Percentiles rank a stretch among this genome's conserved stretches.
Evolutionary conservation across 306 rosid genomes (phyloP).

Genomic region (Alnus rubra): DNA sequence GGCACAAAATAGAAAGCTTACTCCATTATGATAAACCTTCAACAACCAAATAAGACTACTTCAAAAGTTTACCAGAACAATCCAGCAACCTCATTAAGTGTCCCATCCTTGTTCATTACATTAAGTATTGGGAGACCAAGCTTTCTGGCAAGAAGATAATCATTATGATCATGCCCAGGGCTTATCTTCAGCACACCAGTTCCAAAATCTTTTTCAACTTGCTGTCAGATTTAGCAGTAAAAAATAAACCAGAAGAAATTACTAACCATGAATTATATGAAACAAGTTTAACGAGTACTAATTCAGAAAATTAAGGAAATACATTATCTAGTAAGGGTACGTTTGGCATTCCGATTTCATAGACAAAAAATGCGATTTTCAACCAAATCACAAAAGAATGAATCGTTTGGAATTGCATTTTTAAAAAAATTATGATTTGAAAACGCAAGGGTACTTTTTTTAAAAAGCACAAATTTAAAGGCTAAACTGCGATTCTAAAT

Average conservation of each 20-base stretch:
- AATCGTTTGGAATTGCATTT: no score
- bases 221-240: constrained; percentile 47
- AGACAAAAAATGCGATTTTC: no score
- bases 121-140: constrained; percentile 96
- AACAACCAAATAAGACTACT: constrained; percentile 22
- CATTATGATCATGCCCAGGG: constrained; percentile 99
- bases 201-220: constrained; percentile 89
- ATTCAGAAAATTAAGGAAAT: not conserved
- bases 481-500: no score
- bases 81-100: constrained; percentile 88
- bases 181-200: constrained; percentile 95
- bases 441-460: no score
- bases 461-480: no score
- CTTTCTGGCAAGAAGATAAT: constrained; percentile 87
- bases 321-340: not conserved
- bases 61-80: constrained; percentile 63
- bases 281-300: not conserved
- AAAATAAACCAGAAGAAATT: not conserved
- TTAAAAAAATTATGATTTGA: no score
- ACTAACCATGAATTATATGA: not conserved
- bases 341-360: no score
- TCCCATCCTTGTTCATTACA: constrained; percentile 97
- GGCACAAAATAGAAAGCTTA: constrained; percentile 12
- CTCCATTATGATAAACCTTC: constrained; percentile 7
- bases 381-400: no score